phyloP scores from a whole-genome alignment of 768 basidiomycete species.

The Thelephora aurantiotincta region DNA sequence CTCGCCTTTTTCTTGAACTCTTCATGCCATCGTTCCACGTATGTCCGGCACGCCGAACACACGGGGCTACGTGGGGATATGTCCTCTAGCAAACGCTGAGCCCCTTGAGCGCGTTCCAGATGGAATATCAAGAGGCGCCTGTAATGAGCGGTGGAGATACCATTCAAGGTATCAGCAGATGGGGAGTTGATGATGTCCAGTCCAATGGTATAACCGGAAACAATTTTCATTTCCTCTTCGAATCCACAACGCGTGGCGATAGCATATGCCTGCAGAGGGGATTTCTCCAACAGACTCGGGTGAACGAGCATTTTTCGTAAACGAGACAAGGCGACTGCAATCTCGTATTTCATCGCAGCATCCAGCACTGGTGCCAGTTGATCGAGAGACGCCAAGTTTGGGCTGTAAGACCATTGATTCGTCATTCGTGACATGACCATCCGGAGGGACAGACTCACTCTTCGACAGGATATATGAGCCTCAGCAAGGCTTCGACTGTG shows the following conservation, averaged over 20 bases:
- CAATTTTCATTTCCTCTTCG: neutral
- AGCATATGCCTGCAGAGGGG: neutral
- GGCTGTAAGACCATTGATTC: neutral
- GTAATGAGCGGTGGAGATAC: neutral
- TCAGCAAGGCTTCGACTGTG: conserved; percentile 10
- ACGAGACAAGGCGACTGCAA: conserved; percentile 1
- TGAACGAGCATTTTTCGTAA: neutral
- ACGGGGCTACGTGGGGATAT: neutral
- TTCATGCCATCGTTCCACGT: neutral
- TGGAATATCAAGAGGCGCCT: neutral
- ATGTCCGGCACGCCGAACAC: neutral
- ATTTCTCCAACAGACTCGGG: neutral
- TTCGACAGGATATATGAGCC: conserved; percentile 9
- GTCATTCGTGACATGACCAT: too few relatives aligned
- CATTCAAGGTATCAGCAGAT: neutral
- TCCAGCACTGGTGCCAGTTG: conserved; percentile 3
- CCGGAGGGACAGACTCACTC: neutral
- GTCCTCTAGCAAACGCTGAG: neutral
- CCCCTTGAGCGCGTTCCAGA: neutral
- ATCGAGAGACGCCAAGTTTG: neutral
- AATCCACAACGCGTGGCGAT: neutral
- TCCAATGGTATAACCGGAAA: neutral
- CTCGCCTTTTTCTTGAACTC: neutral
- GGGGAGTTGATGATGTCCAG: neutral
- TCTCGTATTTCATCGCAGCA: conserved; percentile 11